A percentile compares a stretch with the other conserved stretches of the same genome.
phyloP scores from a whole-genome alignment of 2,329 filamentous ascomycete species.

The Shiraia sp. region DNA sequence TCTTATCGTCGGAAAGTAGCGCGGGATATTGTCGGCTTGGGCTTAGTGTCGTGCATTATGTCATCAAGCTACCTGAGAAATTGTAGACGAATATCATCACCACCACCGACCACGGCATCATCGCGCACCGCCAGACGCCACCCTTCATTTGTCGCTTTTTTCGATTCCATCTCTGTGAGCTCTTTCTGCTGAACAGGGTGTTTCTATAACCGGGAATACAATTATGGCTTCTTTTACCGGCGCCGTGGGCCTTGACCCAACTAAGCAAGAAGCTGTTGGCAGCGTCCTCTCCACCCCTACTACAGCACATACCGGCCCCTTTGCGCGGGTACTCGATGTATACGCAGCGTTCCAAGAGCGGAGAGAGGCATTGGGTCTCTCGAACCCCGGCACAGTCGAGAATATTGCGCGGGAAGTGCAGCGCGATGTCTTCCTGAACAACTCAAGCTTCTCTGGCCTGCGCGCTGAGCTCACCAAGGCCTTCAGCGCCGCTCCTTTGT shows the following conservation, averaged over 20 bases:
- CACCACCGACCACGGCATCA: constrained; percentile 6
- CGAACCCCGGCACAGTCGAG: constrained; percentile 92
- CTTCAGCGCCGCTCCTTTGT: constrained; percentile 89
- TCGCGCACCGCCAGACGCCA: constrained; percentile 11
- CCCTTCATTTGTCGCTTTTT: constrained; percentile 1
- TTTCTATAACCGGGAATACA: constrained; percentile 2
- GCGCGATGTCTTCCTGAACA: constrained; percentile 93
- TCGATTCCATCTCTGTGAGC: constrained; percentile 18
- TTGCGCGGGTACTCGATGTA: constrained; percentile 71
- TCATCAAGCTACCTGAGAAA: constrained; percentile 35
- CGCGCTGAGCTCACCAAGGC: constrained; percentile 96
- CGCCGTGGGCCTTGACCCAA: constrained; percentile 39
- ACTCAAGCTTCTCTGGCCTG: constrained; percentile 95
- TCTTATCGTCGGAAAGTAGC: constrained; percentile 14
- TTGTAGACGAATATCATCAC: constrained; percentile 29
- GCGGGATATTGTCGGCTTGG: constrained; percentile 12
- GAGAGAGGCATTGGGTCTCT: constrained; percentile 83
- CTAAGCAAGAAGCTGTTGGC: constrained; percentile 45
- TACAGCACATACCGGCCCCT: constrained; percentile 68
- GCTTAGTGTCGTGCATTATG: constrained; percentile 24
- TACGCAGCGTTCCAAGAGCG: constrained; percentile 81
- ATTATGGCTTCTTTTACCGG: constrained; percentile 22
- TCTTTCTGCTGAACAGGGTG: constrained; percentile 8
- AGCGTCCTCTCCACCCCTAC: constrained; percentile 65
- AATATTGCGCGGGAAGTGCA: constrained; percentile 88